Base-by-base conservation (phyloP, 192 early-diverging fungal species). In the Chytriomyces sp. region DNA sequence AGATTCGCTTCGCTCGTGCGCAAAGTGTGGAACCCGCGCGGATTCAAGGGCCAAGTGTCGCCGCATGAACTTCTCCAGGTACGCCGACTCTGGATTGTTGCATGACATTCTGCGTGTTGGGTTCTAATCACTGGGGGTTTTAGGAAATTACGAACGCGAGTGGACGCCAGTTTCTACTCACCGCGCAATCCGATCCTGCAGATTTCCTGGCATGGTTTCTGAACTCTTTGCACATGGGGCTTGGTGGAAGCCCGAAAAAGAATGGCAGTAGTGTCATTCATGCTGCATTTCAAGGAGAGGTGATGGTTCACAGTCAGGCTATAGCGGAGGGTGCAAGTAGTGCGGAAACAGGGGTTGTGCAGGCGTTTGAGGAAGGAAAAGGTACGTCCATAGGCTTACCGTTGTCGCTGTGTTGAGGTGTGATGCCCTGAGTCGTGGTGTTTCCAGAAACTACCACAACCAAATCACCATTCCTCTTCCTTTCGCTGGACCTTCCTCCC, bases 41-140 rank as follows among this genome's bases (percentile, higher is more conserved):
- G 93, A 12, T 96, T 96, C 73, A 96, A 96, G 61, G 91, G 91
- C 0, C 97, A 99, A 82, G 91, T 96, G 39, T 92, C 91, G 75
- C 97, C 96, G 4, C 97, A 99, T 76, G 97, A 99, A 72, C 76
- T 98, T 1, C 76, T 96, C 3, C 96, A 99, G 77, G 90, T 88
- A 72, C 61, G 49, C 57, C 3, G 64, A 62, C 44, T n/a, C 2
- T 10, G 5, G 31, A 14, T 56, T 44, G 26, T 32, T 14, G 31
- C n/a, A n/a, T n/a, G n/a, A n/a, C n/a, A n/a, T n/a, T n/a, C n/a
- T n/a, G 39, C 53, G 30, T 32, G 7, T 73, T 12, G 25, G n/a
- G 32, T 6, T 3, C 26, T 0, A 26, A 0, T n/a, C n/a, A 44
- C 41, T 44, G 41, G 41, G 41, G n/a, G n/a, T 44, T 44, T n/a